These are phyloP conservation scores for Aureobasidium sp. DNA, from an alignment of 2,329 filamentous ascomycete species.

Conservation along the genomic window DNA sequence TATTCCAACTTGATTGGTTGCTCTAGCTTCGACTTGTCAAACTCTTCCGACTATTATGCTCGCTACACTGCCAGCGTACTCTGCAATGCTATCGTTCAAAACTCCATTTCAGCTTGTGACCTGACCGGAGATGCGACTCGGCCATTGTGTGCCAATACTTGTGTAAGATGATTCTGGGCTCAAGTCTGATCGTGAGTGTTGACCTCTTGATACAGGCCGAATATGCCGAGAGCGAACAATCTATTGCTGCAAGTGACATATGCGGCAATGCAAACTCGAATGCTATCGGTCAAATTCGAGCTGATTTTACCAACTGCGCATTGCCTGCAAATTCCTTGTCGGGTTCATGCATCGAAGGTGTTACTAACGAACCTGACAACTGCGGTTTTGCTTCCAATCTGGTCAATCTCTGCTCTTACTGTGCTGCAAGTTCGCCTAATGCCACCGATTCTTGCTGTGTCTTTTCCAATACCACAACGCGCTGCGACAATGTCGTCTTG, in stretches of 20 bases:
- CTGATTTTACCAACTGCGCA: slow-evolving; percentile 86
- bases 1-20: slow-evolving; percentile 79
- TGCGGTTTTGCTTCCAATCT: slow-evolving; percentile 73
- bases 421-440: slow-evolving; percentile 72
- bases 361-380: slow-evolving; percentile 72
- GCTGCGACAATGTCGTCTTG: slow-evolving; percentile 68
- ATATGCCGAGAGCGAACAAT: slow-evolving; percentile 80
- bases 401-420: slow-evolving; percentile 78
- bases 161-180: slow-evolving; percentile 47
- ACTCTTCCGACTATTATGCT: slow-evolving; percentile 78
- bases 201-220: slow-evolving; percentile 49
- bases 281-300: slow-evolving; percentile 68
- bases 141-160: slow-evolving; percentile 83
- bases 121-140: slow-evolving; percentile 55
- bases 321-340: slow-evolving; percentile 73
- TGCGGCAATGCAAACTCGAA: slow-evolving; percentile 56
- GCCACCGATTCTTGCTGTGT: slow-evolving; percentile 94
- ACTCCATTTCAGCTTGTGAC: slow-evolving; percentile 63
- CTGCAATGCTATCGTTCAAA: slow-evolving; percentile 91
- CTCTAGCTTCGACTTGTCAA: slow-evolving; percentile 62
- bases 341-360: slow-evolving; percentile 64
- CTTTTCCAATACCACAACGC: slow-evolving; percentile 62
- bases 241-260: slow-evolving; percentile 63
- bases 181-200: slow-evolving; percentile 9
- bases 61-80: slow-evolving; percentile 87